A percentile compares a stretch with the other conserved stretches of the same genome.
These are phyloP conservation scores for Tympanopsis confertula DNA, from an alignment of 2,329 filamentous ascomycete genomes.

Conservation along the genomic window DNA sequence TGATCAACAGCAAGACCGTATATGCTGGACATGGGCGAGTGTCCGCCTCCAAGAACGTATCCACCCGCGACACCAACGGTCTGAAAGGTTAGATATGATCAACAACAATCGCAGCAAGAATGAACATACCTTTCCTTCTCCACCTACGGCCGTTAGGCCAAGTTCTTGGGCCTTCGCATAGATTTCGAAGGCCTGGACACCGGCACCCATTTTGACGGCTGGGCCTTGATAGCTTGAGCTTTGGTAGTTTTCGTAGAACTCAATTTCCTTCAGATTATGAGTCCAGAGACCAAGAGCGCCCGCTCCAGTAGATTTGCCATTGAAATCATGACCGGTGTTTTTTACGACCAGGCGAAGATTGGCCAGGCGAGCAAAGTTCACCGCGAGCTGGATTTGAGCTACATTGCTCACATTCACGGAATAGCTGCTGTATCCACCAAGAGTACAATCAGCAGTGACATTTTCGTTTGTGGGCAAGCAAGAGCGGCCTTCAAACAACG, in stretches of 20 bases:
- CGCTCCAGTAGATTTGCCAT: slow-evolving; percentile 22
- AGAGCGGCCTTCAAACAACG: slow-evolving; percentile 24
- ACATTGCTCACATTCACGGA: slow-evolving; percentile 27
- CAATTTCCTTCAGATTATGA: slow-evolving; percentile 16
- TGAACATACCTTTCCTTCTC: slow-evolving; percentile 15
- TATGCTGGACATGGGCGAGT: slow-evolving; percentile 36
- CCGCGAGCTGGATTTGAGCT: slow-evolving; percentile 29
- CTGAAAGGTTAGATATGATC: not conserved
- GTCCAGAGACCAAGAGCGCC: slow-evolving; percentile 25
- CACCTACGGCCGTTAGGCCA: slow-evolving; percentile 23
- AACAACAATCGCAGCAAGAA: not conserved
- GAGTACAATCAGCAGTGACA: slow-evolving; percentile 15
- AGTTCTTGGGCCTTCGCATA: slow-evolving; percentile 8
- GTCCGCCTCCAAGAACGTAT: slow-evolving; percentile 49
- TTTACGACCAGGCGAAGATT: slow-evolving; percentile 38
- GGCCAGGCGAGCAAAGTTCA: slow-evolving; percentile 30
- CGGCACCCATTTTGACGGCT: slow-evolving; percentile 13
- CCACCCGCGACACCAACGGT: slow-evolving; percentile 45
- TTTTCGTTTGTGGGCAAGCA: slow-evolving; percentile 15
- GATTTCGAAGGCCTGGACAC: slow-evolving; percentile 12
- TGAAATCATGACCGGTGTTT: slow-evolving; percentile 41
- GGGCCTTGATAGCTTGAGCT: slow-evolving; percentile 9
- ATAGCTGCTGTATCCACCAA: slow-evolving; percentile 29
- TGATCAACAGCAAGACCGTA: slow-evolving; percentile 53
- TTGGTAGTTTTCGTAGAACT: slow-evolving; percentile 12